These are phyloP conservation scores for Boletus reticuloceps DNA, from an alignment of 768 basidiomycete species.

Conservation along the genomic window DNA sequence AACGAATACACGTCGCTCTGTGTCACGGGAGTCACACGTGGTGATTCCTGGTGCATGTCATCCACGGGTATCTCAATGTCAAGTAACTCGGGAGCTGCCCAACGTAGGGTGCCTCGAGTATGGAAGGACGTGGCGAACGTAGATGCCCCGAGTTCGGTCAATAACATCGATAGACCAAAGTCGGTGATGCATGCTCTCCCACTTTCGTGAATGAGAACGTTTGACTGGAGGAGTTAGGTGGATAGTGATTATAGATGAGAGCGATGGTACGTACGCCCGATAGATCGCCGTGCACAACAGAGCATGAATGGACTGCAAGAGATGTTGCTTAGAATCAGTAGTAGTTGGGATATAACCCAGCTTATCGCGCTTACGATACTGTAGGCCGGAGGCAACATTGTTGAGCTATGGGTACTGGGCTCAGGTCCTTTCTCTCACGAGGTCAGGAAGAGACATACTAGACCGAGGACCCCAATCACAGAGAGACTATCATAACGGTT, in stretches of 20 bases:
- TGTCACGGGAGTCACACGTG: neutral
- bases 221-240: neutral
- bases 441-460: neutral
- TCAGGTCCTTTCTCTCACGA: neutral
- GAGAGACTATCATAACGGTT: neutral
- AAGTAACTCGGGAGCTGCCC: conserved; percentile 11
- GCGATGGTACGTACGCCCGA: conserved; percentile 10
- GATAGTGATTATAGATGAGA: neutral
- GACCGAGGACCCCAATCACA: neutral
- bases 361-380: no score
- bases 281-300: conserved; percentile 18
- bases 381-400: neutral
- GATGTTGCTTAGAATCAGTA: neutral
- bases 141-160: neutral
- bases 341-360: no score
- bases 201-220: no score
- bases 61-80: conserved; percentile 1
- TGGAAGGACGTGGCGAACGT: conserved; percentile 19
- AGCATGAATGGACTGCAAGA: conserved; percentile 15
- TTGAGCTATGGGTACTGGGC: conserved; percentile 2
- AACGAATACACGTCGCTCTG: conserved; percentile 2
- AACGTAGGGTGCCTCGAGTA: conserved; percentile 6
- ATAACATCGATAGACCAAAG: no score
- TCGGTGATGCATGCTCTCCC: no score
- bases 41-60: neutral